phyloP scores from a whole-genome alignment of 257 asterid species.

The Solanum chilense region DNA sequence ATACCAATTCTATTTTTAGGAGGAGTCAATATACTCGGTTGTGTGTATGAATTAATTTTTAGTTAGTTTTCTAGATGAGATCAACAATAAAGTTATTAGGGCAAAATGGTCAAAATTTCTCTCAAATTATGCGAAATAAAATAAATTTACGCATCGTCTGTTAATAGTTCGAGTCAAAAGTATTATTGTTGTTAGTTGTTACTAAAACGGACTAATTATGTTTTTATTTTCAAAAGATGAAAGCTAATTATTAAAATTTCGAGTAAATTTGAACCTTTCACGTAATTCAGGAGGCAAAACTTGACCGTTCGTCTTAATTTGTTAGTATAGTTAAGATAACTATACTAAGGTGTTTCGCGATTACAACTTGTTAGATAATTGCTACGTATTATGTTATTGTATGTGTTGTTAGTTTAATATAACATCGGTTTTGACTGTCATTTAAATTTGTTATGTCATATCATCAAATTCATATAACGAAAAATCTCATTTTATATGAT shows the following conservation, averaged over 20 bases:
- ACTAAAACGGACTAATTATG: neutral
- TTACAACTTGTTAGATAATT: neutral
- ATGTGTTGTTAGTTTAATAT: neutral
- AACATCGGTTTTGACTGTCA: neutral
- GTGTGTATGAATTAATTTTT: neutral
- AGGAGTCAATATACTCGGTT: neutral
- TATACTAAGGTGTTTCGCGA: neutral
- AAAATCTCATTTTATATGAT: neutral
- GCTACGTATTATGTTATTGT: neutral
- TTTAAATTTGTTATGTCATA: neutral
- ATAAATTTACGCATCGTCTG: neutral
- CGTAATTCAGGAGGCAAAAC: neutral
- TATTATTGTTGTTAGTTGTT: neutral
- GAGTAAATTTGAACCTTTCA: neutral
- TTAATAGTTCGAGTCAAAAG: neutral
- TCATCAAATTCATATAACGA: neutral
- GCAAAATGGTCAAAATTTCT: neutral
- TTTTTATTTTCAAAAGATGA: neutral
- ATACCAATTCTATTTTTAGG: neutral
- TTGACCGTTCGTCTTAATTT: neutral
- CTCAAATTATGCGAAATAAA: neutral
- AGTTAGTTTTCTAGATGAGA: neutral
- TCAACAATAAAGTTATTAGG: neutral
- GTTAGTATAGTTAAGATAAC: neutral
- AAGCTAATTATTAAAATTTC: neutral